phyloP scores from a whole-genome alignment of 352 stramenopile species.

The Plasmopara viticola region DNA sequence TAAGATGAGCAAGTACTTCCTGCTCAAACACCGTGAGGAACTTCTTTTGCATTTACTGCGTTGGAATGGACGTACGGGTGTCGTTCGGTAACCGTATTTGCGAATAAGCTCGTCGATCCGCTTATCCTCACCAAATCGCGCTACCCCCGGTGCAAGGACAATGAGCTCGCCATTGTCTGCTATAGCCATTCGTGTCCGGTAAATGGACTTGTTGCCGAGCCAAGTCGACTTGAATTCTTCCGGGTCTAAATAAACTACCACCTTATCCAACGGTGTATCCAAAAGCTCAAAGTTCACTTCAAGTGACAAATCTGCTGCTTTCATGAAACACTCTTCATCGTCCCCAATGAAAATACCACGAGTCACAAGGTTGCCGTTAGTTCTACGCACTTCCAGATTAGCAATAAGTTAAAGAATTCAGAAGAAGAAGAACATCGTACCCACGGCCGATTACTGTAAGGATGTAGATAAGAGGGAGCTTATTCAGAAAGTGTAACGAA shows the following conservation, averaged over 20 bases:
- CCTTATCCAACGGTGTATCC: slow-evolving; percentile 86
- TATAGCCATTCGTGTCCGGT: slow-evolving; percentile 96
- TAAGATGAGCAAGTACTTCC: slow-evolving; percentile 89
- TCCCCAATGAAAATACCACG: slow-evolving; percentile 94
- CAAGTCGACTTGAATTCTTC: slow-evolving; percentile 98
- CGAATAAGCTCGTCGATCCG: slow-evolving; percentile 94
- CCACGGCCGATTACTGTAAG: slow-evolving; percentile 91
- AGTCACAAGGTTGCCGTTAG: slow-evolving; percentile 60
- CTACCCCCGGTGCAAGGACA: slow-evolving; percentile 91
- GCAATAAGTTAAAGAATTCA: background rate
- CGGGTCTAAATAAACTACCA: slow-evolving; percentile 95
- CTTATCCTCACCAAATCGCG: slow-evolving; percentile 92
- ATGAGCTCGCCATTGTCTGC: slow-evolving; percentile 92
- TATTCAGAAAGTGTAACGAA: slow-evolving; percentile 86
- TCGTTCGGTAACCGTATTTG: slow-evolving; percentile 95
- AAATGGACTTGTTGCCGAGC: slow-evolving; percentile 98
- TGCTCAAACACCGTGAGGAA: slow-evolving; percentile 16
- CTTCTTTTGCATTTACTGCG: background rate
- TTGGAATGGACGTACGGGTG: slow-evolving; percentile 52
- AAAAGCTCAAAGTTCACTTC: slow-evolving; percentile 96
- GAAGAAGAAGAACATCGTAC: slow-evolving; percentile 11
- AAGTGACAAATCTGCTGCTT: slow-evolving; percentile 90
- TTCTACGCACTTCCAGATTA: slow-evolving; percentile 23
- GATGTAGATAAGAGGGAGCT: slow-evolving; percentile 93
- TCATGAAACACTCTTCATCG: slow-evolving; percentile 94